Percentiles rank a stretch among this genome's conserved stretches.
phyloP scores from a whole-genome alignment of 306 rosid genomes.

The Castanea sativa region DNA sequence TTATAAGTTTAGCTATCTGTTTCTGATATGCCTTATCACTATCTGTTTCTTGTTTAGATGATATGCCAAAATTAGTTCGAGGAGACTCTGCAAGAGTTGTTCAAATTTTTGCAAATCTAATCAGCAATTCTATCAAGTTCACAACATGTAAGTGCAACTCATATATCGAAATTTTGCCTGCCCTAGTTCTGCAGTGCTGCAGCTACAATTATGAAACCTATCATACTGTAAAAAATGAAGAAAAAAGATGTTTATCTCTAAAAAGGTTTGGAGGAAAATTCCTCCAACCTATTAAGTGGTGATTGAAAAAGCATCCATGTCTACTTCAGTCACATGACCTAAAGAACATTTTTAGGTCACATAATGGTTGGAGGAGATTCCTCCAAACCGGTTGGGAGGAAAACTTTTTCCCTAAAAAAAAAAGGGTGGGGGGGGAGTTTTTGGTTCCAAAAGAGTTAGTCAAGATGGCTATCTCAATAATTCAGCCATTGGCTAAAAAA shows the following conservation, averaged over 20 bases:
- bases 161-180: neutral
- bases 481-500: neutral
- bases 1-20: neutral
- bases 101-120: conserved; percentile 90
- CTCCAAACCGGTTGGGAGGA: too few relatives aligned
- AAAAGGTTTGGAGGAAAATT: too few relatives aligned
- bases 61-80: conserved; percentile 80
- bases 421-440: neutral
- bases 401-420: neutral
- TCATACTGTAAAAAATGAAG: neutral
- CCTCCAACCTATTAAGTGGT: too few relatives aligned
- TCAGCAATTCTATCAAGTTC: conserved; percentile 95
- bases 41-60: conserved; percentile 52
- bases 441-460: neutral
- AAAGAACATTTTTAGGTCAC: too few relatives aligned
- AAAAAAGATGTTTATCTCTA: neutral
- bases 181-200: neutral
- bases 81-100: conserved; percentile 99
- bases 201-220: neutral
- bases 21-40: conserved; percentile 13
- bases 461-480: neutral
- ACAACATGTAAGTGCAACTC: conserved; percentile 69
- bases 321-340: too few relatives aligned
- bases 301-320: too few relatives aligned
- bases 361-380: too few relatives aligned